Evolutionary conservation across 2,329 filamentous ascomycete genomes (phyloP), one percentile per base, ranked within the genome.

Genomic region (Pseudogymnoascus sp.): DNA sequence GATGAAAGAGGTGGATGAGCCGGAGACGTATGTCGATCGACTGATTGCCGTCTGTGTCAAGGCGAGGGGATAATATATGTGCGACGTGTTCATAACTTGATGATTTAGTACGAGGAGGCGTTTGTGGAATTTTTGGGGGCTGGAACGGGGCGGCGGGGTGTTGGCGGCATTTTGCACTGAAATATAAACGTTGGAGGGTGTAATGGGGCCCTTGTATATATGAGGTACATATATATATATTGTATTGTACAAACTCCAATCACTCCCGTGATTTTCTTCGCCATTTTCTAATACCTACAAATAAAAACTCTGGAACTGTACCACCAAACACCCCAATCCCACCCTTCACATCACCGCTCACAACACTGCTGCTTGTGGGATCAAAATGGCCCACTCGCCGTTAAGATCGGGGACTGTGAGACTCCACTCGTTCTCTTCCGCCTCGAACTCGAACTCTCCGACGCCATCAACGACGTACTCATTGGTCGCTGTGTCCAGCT

Each of bases 381-480:
- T 54, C 29, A 54, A 21, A 54, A 54, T 33, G 15, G 58, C 67
- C 63, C 66, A 69, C 44, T 69, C 67, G 26, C 67, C 67, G 54
- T 64, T 63, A 17, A 65, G 44, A 50, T 66, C 62, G 10, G 63
- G 63, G 17, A 67, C 61, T 13, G 63, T 68, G 13, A 67, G 62
- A 13, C 59, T 61, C 13, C 66, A 37, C 67, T 77, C 75, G 44
- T 75, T 75, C 64, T 77, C 75, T 4, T 77, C 75, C 1, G 60
- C 72, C 65, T 77, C 75, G 40, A 76, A 77, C 66, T 76, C 74
- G 17, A 73, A 68, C 67, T 76, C 75, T 61, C 74, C 74, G 0
- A 76, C 59, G 15, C 66, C 69, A 36, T 72, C 72, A 41, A 76
- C 70, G 61, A 76, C 68, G 57, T 76, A 77, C n/a, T 67, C 67